phyloP scores from a whole-genome alignment of 139 green algal species.

The Chlamydomonas asymmetrica region DNA sequence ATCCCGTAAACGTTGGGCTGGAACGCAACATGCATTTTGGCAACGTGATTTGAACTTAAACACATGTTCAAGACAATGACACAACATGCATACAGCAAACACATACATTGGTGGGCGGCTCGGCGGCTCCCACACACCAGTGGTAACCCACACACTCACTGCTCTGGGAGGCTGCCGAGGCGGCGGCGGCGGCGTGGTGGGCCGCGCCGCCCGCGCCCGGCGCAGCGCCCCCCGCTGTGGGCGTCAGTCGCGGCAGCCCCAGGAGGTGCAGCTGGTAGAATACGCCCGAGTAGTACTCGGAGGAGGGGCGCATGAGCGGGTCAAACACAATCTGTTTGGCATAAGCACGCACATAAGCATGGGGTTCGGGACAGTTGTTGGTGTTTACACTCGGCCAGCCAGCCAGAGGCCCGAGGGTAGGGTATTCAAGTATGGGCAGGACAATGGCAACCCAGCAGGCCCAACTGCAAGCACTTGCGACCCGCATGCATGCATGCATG shows the following conservation, averaged over 20 bases:
- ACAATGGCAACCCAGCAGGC: too few species aligned
- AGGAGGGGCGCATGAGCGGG: slow-evolving; percentile 72
- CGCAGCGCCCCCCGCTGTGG: neutral
- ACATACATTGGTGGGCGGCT: neutral
- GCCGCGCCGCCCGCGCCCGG: neutral
- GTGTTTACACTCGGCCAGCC: too few species aligned
- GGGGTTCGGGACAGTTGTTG: too few species aligned
- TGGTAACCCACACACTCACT: neutral
- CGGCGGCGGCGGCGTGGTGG: neutral
- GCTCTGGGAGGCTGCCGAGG: neutral
- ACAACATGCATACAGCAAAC: neutral
- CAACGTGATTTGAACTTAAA: neutral
- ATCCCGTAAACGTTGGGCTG: too few species aligned
- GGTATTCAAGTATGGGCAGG: too few species aligned
- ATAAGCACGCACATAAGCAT: too few species aligned
- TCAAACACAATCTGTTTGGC: slow-evolving; percentile 61
- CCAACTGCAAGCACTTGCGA: too few species aligned
- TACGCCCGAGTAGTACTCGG: slow-evolving; percentile 70
- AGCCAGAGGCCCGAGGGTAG: too few species aligned
- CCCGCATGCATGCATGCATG: too few species aligned
- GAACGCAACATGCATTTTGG: too few species aligned
- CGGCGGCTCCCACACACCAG: neutral
- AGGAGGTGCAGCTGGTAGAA: slow-evolving; percentile 64
- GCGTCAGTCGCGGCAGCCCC: neutral
- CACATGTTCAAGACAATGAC: neutral